A percentile compares a stretch with the other conserved stretches of the same genome.
phyloP scores from a whole-genome alignment of 2,329 filamentous ascomycete genomes.

The Pseudocercospora eumusae region DNA sequence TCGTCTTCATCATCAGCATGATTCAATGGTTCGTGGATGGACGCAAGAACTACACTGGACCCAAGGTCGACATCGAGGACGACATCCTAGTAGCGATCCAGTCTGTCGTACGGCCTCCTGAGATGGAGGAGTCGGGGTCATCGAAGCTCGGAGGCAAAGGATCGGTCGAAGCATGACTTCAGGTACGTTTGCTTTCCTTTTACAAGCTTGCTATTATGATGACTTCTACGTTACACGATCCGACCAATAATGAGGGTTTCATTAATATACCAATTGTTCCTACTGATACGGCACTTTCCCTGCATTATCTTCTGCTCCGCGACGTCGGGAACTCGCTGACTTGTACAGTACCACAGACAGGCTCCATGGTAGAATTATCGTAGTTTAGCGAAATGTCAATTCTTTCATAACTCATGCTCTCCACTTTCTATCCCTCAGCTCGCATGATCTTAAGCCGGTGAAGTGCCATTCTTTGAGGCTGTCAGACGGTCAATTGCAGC shows the following conservation, averaged over 20 bases:
- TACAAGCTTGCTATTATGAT: constrained; percentile 24
- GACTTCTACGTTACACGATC: constrained; percentile 26
- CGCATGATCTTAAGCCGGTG: neutral
- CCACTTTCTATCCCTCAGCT: neutral
- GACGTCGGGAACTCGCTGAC: neutral
- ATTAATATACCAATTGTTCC: constrained; percentile 36
- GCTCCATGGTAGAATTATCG: neutral
- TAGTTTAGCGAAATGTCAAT: neutral
- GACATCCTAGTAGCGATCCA: constrained; percentile 34
- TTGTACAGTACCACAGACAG: neutral
- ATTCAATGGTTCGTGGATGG: constrained; percentile 64
- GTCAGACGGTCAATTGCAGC: neutral
- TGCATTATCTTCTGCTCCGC: neutral
- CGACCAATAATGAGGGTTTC: constrained; percentile 29
- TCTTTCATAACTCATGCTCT: neutral
- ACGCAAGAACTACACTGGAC: constrained; percentile 61
- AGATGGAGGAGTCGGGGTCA: constrained; percentile 19
- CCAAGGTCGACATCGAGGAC: constrained; percentile 39
- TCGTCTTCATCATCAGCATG: constrained; percentile 58
- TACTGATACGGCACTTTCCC: constrained; percentile 26
- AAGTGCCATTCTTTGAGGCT: neutral
- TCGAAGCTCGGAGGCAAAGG: constrained; percentile 16
- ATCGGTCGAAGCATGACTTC: constrained; percentile 7
- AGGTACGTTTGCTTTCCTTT: constrained; percentile 23
- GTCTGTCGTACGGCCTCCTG: constrained; percentile 22